Percentiles rank a stretch among this genome's conserved stretches.
Evolutionary conservation across 1,284 basidiomycete species (phyloP).

Genomic region (Laetiporus sulphureus): DNA sequence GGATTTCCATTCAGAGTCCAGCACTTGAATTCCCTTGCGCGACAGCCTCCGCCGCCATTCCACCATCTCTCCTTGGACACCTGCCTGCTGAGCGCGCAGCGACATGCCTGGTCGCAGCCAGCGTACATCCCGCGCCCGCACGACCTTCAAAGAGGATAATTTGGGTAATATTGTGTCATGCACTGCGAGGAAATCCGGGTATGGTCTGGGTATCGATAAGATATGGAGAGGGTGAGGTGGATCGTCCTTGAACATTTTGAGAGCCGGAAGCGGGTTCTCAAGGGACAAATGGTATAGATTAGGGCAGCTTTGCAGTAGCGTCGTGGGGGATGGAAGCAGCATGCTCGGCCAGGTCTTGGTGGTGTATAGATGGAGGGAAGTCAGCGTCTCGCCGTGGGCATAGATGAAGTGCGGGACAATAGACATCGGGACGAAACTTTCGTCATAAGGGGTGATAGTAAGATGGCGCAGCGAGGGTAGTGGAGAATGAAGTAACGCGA

Average conservation of each 20-base stretch:
- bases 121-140: slow-evolving; percentile 61
- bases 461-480: slow-evolving; percentile 65
- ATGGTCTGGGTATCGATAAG: slow-evolving; percentile 68
- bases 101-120: slow-evolving; percentile 67
- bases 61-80: slow-evolving; percentile 72
- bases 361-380: slow-evolving; percentile 61
- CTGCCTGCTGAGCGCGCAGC: slow-evolving; percentile 55
- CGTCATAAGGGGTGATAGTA: slow-evolving; percentile 69
- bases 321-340: slow-evolving; percentile 50
- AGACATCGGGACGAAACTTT: slow-evolving; percentile 49
- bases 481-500: slow-evolving; percentile 49
- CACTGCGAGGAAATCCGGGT: slow-evolving; percentile 43
- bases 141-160: slow-evolving; percentile 46
- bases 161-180: slow-evolving; percentile 50
- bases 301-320: slow-evolving; percentile 49
- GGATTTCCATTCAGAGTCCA: slow-evolving; percentile 63
- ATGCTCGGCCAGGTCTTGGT: slow-evolving; percentile 73
- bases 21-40: slow-evolving; percentile 47
- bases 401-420: slow-evolving; percentile 56
- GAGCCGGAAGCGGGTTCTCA: slow-evolving; percentile 52
- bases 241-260: slow-evolving; percentile 30
- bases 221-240: slow-evolving; percentile 46
- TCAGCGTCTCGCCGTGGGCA: slow-evolving; percentile 54
- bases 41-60: slow-evolving; percentile 59
- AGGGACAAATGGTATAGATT: slow-evolving; percentile 59